phyloP scores from a whole-genome alignment of 495 filamentous ascomycete species.

The Penicillium canescens region DNA sequence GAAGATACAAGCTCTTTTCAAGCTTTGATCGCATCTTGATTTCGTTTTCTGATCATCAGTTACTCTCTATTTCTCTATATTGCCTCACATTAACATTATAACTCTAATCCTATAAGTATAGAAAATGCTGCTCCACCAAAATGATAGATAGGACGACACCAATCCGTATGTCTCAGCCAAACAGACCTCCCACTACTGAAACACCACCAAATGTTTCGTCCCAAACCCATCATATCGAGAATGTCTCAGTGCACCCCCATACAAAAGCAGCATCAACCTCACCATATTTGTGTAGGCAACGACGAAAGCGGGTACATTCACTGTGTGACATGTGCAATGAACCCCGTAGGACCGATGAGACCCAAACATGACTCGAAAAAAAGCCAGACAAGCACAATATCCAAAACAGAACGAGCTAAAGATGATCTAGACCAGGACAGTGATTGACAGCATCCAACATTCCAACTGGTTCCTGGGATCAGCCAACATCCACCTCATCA shows the following conservation, averaged over 20 bases:
- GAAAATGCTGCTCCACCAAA: not conserved
- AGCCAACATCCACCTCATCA: too few relatives aligned
- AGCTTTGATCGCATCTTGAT: too few relatives aligned
- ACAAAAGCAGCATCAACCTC: not conserved
- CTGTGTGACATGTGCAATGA: constrained; percentile 11
- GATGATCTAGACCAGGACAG: not conserved
- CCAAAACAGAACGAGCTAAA: not conserved
- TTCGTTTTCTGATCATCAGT: too few relatives aligned
- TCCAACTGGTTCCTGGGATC: not conserved
- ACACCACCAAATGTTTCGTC: not conserved
- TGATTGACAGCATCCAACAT: not conserved
- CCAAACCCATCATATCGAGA: not conserved
- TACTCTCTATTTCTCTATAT: not conserved
- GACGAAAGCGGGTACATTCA: not conserved
- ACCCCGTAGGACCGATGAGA: constrained; percentile 10
- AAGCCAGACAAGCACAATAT: not conserved
- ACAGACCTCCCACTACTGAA: not conserved
- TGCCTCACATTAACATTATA: not conserved
- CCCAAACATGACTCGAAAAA: not conserved
- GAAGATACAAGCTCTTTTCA: not conserved
- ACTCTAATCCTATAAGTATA: too few relatives aligned
- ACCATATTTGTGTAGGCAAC: not conserved
- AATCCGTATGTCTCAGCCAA: constrained; percentile 1
- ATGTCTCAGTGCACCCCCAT: not conserved
- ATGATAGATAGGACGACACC: not conserved